A percentile compares a stretch with the other conserved stretches of the same genome.
Conservation (phyloP, 345 rosid genomes). For the Brassica juncea region DNA sequence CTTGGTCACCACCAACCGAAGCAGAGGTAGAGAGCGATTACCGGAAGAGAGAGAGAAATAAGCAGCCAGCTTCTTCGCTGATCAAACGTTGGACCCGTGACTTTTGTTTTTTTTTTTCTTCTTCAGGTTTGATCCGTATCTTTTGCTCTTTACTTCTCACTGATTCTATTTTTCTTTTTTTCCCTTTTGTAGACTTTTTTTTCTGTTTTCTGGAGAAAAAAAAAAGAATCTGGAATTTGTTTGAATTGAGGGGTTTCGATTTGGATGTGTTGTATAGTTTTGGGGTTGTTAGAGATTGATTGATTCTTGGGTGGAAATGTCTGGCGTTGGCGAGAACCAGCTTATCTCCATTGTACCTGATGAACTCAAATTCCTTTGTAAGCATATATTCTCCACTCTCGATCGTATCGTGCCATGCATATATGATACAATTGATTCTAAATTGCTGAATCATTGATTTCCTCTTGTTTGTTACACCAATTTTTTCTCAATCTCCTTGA, state of each 20-base stretch:
- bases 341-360: constrained; percentile 91
- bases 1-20: constrained; percentile 28
- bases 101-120: constrained; percentile 8
- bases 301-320: constrained; percentile 45
- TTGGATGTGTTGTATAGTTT: constrained; percentile 18
- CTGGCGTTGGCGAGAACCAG: constrained; percentile 61
- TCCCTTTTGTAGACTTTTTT: background rate
- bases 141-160: constrained; percentile 13
- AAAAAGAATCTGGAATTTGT: background rate
- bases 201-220: background rate
- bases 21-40: constrained; percentile 29
- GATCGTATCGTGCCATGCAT: constrained; percentile 16
- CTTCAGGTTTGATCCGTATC: constrained; percentile 35
- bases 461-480: background rate
- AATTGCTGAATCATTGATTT: background rate
- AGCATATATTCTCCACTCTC: constrained; percentile 13
- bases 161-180: background rate
- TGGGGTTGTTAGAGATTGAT: constrained; percentile 11
- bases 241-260: constrained; percentile 18
- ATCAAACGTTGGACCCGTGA: constrained; percentile 44
- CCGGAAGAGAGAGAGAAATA: constrained; percentile 20
- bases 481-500: background rate
- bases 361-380: constrained; percentile 86
- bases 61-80: constrained; percentile 18
- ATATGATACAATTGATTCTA: too few relatives aligned